A percentile compares a stretch with the other conserved stretches of the same genome.
phyloP scores from a whole-genome alignment of 2,329 filamentous ascomycete species.

The Aspergillus versicolor region DNA sequence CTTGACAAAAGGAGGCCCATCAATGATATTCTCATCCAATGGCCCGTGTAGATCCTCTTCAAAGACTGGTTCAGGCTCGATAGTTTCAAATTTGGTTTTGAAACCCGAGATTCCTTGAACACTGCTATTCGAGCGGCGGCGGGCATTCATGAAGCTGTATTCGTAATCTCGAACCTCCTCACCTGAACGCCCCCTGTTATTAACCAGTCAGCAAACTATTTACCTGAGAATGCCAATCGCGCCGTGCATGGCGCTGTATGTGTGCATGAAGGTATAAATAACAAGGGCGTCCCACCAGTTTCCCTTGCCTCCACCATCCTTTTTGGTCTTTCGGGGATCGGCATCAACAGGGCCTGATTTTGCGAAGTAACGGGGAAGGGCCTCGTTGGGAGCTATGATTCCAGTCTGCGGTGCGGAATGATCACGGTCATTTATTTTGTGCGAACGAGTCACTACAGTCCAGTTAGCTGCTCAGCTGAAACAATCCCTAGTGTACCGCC shows the following conservation, averaged over 20 bases:
- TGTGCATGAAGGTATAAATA: background rate
- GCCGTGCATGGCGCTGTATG: background rate
- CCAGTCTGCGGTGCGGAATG: conserved; percentile 77
- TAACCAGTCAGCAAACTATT: conserved; percentile 3
- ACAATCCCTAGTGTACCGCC: too few relatives aligned
- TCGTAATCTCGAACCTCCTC: conserved; percentile 81
- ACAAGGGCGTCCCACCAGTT: conserved; percentile 71
- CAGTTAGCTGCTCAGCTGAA: background rate
- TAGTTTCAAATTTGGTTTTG: conserved; percentile 94
- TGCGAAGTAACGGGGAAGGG: conserved; percentile 87
- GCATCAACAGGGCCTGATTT: conserved; percentile 78
- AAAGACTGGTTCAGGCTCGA: conserved; percentile 87
- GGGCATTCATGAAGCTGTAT: conserved; percentile 80
- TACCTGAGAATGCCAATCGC: background rate
- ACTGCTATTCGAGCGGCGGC: conserved; percentile 91
- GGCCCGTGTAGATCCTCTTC: conserved; percentile 81
- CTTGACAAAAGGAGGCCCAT: conserved; percentile 22
- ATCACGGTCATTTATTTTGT: conserved; percentile 93
- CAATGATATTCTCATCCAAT: conserved; percentile 43
- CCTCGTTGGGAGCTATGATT: conserved; percentile 66
- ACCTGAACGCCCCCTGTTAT: conserved; percentile 72
- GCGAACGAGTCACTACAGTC: conserved; percentile 85
- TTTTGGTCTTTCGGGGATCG: conserved; percentile 94
- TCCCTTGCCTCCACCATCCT: conserved; percentile 86
- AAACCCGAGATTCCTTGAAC: conserved; percentile 72